Conservation (phyloP, 306 rosid genomes). For the Hippophae gyantsensis region DNA sequence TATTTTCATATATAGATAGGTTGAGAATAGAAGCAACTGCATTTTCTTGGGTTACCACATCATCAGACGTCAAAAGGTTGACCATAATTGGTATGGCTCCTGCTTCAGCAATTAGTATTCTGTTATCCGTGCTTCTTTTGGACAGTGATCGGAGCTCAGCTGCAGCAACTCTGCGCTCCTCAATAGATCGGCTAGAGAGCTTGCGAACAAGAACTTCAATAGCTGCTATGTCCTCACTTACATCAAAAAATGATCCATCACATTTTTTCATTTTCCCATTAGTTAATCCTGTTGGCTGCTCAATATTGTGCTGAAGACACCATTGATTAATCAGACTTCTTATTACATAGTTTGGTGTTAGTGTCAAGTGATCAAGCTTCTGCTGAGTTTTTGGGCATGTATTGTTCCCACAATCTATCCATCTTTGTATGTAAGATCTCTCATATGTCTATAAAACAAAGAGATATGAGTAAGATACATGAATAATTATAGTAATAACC, state of each 20-base stretch:
- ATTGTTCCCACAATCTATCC: conserved; percentile 85
- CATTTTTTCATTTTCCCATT: conserved; percentile 80
- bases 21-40: conserved; percentile 90
- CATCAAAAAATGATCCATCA: conserved; percentile 83
- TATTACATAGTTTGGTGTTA: conserved; percentile 84
- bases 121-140: conserved; percentile 88
- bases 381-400: conserved; percentile 97
- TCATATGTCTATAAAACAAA: conserved; percentile 65
- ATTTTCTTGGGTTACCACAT: conserved; percentile 70
- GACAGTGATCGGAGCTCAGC: conserved; percentile 80
- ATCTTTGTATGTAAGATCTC: conserved; percentile 89
- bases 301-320: conserved; percentile 66
- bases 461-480: conserved; percentile 3
- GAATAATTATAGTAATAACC: neutral
- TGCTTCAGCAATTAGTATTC: conserved; percentile 87
- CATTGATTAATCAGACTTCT: conserved; percentile 86
- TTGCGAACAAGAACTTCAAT: conserved; percentile 59
- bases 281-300: conserved; percentile 74
- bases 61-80: conserved; percentile 69
- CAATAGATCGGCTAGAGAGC: conserved; percentile 59
- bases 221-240: conserved; percentile 71
- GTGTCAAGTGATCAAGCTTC: conserved; percentile 72
- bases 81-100: conserved; percentile 85
- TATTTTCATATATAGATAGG: conserved; percentile 80
- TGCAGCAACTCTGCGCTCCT: conserved; percentile 64